These are phyloP conservation scores for Ceratobasidium sp. DNA, from an alignment of 1,284 basidiomycete species.

Conservation along the genomic window DNA sequence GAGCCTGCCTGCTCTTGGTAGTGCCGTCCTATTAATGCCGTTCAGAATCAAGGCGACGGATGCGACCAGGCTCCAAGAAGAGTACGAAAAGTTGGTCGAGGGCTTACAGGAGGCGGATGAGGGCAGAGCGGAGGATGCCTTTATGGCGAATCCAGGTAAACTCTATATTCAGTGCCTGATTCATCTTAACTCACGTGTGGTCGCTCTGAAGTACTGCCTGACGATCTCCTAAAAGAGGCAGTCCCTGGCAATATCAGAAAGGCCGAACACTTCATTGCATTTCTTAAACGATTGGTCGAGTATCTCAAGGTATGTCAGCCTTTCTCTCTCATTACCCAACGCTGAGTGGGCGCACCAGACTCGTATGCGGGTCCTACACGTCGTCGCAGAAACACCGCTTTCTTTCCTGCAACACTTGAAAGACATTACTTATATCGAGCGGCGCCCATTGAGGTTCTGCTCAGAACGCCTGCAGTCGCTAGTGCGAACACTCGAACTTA, in stretches of 20 bases:
- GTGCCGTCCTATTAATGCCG: neutral
- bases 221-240: constrained; percentile 94
- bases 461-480: constrained; percentile 95
- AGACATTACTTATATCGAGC: constrained; percentile 98
- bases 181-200: constrained; percentile 1
- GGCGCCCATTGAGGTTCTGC: constrained; percentile 95
- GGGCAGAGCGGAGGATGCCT: constrained; percentile 77
- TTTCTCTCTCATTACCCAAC: neutral
- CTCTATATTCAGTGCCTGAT: constrained; percentile 43
- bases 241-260: constrained; percentile 98
- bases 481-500: constrained; percentile 92
- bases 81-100: constrained; percentile 96
- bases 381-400: constrained; percentile 99
- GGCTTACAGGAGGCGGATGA: constrained; percentile 85
- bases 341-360: constrained; percentile 66
- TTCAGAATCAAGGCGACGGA: constrained; percentile 92
- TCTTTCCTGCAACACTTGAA: constrained; percentile 99
- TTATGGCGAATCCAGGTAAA: constrained; percentile 90
- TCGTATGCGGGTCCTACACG: constrained; percentile 97
- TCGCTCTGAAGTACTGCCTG: constrained; percentile 77
- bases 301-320: constrained; percentile 84
- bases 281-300: constrained; percentile 97
- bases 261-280: constrained; percentile 99
- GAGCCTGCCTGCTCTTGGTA: constrained; percentile 52
- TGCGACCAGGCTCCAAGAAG: constrained; percentile 93